Evolutionary conservation across 116 monocot genomes (phyloP).

Genomic region (Zostera marina): DNA sequence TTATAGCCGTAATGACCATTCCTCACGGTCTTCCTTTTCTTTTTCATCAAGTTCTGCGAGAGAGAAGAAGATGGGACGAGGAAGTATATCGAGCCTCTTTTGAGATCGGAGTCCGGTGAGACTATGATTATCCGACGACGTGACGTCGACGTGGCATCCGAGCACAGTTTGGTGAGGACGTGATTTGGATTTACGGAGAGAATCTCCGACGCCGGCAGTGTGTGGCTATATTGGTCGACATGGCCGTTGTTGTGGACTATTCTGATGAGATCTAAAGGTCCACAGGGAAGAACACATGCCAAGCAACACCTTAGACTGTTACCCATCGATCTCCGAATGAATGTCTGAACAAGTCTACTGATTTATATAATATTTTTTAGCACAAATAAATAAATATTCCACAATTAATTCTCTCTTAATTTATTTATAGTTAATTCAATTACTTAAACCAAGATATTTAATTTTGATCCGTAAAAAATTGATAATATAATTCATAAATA

Average conservation of each 20-base stretch:
- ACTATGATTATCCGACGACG: conserved; percentile 26
- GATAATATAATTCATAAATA: too few relatives aligned
- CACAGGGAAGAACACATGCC: conserved; percentile 16
- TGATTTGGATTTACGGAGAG: conserved; percentile 6
- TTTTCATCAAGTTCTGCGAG: conserved; percentile 8
- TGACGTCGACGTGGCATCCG: not conserved
- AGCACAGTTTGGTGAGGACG: conserved; percentile 9
- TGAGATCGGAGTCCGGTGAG: conserved; percentile 32
- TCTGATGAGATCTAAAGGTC: conserved; percentile 13
- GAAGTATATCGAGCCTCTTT: conserved; percentile 48
- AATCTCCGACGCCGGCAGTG: conserved; percentile 4
- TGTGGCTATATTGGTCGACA: conserved; percentile 10
- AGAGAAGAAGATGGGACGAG: conserved; percentile 31
- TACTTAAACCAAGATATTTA: too few relatives aligned
- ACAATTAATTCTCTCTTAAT: too few relatives aligned
- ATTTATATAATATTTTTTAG: too few relatives aligned
- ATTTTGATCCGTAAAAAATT: too few relatives aligned
- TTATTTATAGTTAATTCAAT: too few relatives aligned
- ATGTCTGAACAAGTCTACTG: too few relatives aligned
- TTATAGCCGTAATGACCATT: not conserved
- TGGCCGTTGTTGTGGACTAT: conserved; percentile 15
- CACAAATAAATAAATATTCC: too few relatives aligned
- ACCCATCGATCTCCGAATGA: conserved; percentile 2
- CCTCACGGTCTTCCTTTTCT: not conserved
- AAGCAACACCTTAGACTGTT: conserved; percentile 15